Evolutionary conservation across 1,284 basidiomycete genomes (phyloP).

Genomic region (Trichosporon inkin): DNA sequence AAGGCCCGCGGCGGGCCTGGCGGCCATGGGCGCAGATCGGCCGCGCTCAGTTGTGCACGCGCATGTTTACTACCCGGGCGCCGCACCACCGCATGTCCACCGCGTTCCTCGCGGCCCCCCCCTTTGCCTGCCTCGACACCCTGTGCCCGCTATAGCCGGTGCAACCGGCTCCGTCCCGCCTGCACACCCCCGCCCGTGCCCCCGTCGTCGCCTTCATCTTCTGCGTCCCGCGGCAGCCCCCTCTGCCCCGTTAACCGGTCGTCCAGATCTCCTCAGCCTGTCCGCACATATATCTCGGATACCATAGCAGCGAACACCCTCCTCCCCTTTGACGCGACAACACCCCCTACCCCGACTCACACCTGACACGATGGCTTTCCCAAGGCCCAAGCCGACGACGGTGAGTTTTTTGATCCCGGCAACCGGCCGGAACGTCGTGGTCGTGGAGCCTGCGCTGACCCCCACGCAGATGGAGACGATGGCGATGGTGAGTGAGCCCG

Average conservation of each 20-base stretch:
- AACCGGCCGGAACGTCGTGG: neutral
- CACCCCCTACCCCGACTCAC: neutral
- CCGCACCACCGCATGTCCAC: neutral
- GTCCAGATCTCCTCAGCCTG: neutral
- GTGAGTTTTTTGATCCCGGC: conserved; percentile 28
- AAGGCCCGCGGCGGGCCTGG: too few species aligned
- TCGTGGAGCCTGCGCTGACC: neutral
- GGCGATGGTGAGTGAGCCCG: conserved; percentile 35
- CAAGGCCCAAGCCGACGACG: conserved; percentile 47
- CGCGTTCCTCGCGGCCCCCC: neutral
- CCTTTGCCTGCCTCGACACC: neutral
- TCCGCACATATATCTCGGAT: conserved; percentile 3
- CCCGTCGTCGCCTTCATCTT: neutral
- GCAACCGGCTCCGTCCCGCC: neutral
- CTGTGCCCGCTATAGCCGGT: neutral
- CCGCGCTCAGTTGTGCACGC: neutral
- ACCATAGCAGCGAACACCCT: neutral
- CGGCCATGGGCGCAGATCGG: neutral
- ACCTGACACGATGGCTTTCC: conserved; percentile 43
- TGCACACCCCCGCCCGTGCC: neutral
- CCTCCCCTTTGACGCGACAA: neutral
- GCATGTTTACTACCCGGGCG: conserved; percentile 4
- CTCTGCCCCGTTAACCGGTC: neutral
- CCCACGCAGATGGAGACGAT: conserved; percentile 46
- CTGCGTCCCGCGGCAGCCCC: neutral